Conservation (phyloP, 306 rosid species). For the Dryas alaskensis region DNA sequence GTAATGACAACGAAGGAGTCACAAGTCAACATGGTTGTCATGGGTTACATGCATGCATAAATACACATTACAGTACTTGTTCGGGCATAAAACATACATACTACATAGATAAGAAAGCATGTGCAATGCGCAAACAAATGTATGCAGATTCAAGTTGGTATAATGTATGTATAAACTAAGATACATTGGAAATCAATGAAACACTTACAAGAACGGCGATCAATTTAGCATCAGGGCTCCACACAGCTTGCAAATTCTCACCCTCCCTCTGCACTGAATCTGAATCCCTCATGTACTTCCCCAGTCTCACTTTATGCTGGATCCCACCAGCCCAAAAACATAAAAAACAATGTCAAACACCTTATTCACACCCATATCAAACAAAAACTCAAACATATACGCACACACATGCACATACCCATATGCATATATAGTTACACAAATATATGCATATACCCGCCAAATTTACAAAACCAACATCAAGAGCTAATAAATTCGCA, state of each 20-base stretch:
- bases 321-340: conserved; percentile 24
- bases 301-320: conserved; percentile 90
- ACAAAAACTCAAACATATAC: neutral
- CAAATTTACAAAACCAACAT: conserved; percentile 6
- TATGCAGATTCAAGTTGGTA: neutral
- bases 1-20: neutral
- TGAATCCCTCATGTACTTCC: conserved; percentile 85
- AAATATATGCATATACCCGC: neutral
- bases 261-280: conserved; percentile 78
- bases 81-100: neutral
- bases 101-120: neutral
- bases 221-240: conserved; percentile 93
- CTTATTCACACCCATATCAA: conserved; percentile 6
- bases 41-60: neutral
- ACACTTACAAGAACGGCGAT: conserved; percentile 76
- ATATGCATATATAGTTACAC: neutral
- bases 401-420: neutral
- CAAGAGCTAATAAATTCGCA: neutral
- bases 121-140: neutral
- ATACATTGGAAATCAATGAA: neutral
- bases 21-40: neutral
- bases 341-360: conserved; percentile 41
- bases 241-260: conserved; percentile 89
- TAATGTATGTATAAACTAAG: neutral
- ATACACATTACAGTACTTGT: neutral